Conservation (phyloP, 768 basidiomycete genomes). For the Zangia roseola region DNA sequence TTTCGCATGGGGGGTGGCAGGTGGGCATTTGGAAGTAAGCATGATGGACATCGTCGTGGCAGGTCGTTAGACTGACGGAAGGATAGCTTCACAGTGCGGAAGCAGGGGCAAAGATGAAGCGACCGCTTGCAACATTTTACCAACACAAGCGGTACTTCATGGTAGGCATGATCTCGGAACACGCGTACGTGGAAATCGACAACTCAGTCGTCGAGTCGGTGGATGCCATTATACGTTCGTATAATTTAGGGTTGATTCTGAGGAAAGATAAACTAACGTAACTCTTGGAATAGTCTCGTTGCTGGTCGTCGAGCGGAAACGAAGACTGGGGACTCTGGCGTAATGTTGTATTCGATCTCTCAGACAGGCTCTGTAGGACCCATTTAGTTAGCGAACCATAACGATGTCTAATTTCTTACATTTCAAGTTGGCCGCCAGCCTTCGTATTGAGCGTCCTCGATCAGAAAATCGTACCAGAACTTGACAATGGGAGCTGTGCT, state of each 20-base stretch:
- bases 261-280: background rate
- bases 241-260: background rate
- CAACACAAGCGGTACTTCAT: slow-evolving; percentile 34
- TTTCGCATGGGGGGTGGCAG: slow-evolving; percentile 19
- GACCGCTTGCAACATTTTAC: slow-evolving; percentile 35
- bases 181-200: slow-evolving; percentile 38
- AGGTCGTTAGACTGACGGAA: background rate
- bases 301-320: slow-evolving; percentile 30
- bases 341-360: slow-evolving; percentile 1
- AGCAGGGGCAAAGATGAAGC: slow-evolving; percentile 24
- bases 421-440: slow-evolving; percentile 56
- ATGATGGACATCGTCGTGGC: background rate
- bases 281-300: slow-evolving; percentile 28
- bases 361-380: slow-evolving; percentile 2
- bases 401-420: slow-evolving; percentile 16
- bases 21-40: slow-evolving; percentile 14
- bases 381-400: slow-evolving; percentile 6
- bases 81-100: slow-evolving; percentile 28
- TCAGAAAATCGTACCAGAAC: slow-evolving; percentile 85
- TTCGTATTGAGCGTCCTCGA: slow-evolving; percentile 67
- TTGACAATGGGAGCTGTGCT: slow-evolving; percentile 74
- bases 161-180: slow-evolving; percentile 35
- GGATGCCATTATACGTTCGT: slow-evolving; percentile 37
- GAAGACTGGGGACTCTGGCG: slow-evolving; percentile 15
- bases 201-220: slow-evolving; percentile 31